These are phyloP conservation scores for Plenodomus biglobosus DNA, from an alignment of 2,329 filamentous ascomycete species.

Conservation along the genomic window DNA sequence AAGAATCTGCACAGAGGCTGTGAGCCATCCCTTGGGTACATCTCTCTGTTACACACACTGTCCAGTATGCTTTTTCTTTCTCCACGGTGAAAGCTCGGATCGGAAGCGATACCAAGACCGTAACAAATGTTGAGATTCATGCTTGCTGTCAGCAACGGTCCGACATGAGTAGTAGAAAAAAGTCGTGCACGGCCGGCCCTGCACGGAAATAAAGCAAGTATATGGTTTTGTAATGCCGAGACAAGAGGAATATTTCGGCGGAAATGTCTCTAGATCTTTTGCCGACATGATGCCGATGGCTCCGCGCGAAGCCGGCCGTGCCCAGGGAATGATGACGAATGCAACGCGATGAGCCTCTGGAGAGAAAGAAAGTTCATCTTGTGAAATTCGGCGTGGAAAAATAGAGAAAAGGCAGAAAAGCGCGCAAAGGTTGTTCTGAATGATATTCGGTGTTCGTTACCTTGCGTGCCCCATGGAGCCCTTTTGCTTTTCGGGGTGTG, in stretches of 20 bases:
- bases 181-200: no score
- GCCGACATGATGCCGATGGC: background rate
- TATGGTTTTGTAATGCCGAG: background rate
- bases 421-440: no score
- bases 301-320: background rate
- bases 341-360: background rate
- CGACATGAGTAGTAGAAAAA: background rate
- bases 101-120: background rate
- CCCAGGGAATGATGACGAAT: background rate
- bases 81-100: background rate
- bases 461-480: no score
- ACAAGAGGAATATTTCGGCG: background rate
- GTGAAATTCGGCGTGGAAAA: no score
- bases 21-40: background rate
- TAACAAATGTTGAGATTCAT: background rate
- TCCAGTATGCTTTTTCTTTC: background rate
- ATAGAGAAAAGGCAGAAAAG: no score
- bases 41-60: background rate
- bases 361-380: no score
- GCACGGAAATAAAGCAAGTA: background rate
- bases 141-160: background rate
- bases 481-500: no score
- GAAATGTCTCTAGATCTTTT: background rate
- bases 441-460: no score
- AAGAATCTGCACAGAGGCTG: background rate